phyloP scores from a whole-genome alignment of 164 flowering plant genomes.

The Paratinospora sagittata region DNA sequence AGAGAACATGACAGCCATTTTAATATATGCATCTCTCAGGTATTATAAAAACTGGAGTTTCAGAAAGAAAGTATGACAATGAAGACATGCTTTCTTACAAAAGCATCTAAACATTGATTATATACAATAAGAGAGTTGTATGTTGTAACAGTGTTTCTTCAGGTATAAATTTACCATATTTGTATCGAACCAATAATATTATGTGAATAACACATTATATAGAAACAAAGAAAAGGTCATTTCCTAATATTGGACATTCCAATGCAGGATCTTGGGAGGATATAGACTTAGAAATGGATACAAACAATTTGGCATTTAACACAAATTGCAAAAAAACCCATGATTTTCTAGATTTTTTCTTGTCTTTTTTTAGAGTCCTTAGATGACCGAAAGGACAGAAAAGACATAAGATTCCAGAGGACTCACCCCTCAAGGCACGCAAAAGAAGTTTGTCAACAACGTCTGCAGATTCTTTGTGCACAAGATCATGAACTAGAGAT shows the following conservation, averaged over 20 bases:
- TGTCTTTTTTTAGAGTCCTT: too few relatives aligned
- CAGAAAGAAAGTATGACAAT: neutral
- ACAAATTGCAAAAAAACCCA: neutral
- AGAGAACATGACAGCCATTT: neutral
- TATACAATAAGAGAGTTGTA: neutral
- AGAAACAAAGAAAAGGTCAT: neutral
- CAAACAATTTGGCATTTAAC: neutral
- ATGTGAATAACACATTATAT: neutral
- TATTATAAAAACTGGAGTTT: neutral
- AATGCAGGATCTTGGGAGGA: neutral
- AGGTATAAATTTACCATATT: neutral
- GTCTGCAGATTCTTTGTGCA: constrained; percentile 54
- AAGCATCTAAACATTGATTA: neutral
- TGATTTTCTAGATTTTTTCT: neutral
- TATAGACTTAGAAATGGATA: neutral
- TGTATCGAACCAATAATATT: neutral
- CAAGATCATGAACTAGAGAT: constrained; percentile 70
- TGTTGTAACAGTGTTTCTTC: neutral
- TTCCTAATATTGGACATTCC: neutral
- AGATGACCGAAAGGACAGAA: neutral
- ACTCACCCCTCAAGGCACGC: constrained; percentile 66
- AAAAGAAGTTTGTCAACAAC: constrained; percentile 53
- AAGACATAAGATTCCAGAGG: neutral
- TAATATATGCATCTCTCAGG: neutral
- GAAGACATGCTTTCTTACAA: neutral